Percentiles rank a stretch among this genome's conserved stretches.
Evolutionary conservation across 2,329 filamentous ascomycete species (phyloP).

Genomic region (Sporothrix mexicana): DNA sequence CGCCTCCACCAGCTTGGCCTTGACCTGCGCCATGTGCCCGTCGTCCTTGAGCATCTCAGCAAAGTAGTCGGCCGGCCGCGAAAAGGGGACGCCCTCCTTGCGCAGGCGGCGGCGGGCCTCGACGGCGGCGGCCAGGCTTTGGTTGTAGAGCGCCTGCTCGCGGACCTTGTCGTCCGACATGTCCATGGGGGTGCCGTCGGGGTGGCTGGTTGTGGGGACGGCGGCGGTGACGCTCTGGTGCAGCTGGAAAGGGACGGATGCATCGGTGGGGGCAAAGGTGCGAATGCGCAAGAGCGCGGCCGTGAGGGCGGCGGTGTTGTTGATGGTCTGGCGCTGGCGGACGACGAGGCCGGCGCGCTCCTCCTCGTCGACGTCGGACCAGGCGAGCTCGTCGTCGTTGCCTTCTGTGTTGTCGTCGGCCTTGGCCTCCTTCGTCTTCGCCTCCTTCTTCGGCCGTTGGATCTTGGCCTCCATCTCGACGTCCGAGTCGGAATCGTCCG

Average conservation of each 20-base stretch:
- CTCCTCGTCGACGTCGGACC: constrained; percentile 76
- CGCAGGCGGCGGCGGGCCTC: constrained; percentile 75
- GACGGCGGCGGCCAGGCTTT: constrained; percentile 80
- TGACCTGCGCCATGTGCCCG: constrained; percentile 97
- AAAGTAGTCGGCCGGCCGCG: constrained; percentile 91
- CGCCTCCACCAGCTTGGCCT: constrained; percentile 89
- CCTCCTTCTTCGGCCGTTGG: constrained; percentile 49
- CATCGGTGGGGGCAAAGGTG: constrained; percentile 62
- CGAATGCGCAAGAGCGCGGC: constrained; percentile 80
- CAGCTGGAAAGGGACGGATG: constrained; percentile 71
- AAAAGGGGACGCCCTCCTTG: constrained; percentile 83
- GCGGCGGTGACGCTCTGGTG: constrained; percentile 78
- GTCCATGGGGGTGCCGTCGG: constrained; percentile 54
- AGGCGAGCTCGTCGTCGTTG: constrained; percentile 82
- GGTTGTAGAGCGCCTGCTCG: constrained; percentile 91
- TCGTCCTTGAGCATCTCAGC: constrained; percentile 99
- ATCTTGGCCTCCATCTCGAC: constrained; percentile 79
- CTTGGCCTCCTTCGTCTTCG: constrained; percentile 41
- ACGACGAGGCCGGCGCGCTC: constrained; percentile 87
- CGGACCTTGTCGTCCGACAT: constrained; percentile 89
- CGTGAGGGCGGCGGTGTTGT: constrained; percentile 88
- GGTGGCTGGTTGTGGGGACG: constrained; percentile 48
- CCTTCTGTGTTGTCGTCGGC: constrained; percentile 58
- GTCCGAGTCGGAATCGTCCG: constrained; percentile 70
- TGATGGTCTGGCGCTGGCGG: constrained; percentile 93